phyloP scores from a whole-genome alignment of 371 early-diverging fungal species.

The Mortierella sp. region DNA sequence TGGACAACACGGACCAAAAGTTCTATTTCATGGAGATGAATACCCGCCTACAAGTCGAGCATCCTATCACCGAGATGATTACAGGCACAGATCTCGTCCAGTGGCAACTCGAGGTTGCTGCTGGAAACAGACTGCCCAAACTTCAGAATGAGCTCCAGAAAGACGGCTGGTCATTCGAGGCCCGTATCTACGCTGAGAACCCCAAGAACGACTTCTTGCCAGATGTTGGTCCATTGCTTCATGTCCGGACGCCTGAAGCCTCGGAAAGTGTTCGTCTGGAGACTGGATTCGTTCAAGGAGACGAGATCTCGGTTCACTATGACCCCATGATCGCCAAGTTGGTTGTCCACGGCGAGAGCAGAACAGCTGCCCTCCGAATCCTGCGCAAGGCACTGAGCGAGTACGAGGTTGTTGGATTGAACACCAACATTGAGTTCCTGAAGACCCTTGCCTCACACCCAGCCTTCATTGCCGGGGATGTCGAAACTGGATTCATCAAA shows the following conservation, averaged over 20 bases:
- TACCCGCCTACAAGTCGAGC: conserved; percentile 99
- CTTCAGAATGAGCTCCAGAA: conserved; percentile 82
- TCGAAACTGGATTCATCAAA: conserved; percentile 95
- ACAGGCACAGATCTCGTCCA: conserved; percentile 98
- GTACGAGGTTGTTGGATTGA: conserved; percentile 89
- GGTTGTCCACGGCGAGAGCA: conserved; percentile 87
- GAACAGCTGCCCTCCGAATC: conserved; percentile 85
- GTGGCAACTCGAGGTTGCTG: conserved; percentile 97
- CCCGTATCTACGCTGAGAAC: conserved; percentile 99
- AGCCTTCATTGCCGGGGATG: conserved; percentile 87
- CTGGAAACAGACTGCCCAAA: conserved; percentile 81
- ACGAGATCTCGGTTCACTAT: conserved; percentile 92
- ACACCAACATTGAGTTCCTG: conserved; percentile 94
- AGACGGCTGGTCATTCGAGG: conserved; percentile 96
- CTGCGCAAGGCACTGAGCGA: conserved; percentile 84
- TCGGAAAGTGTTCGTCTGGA: conserved; percentile 83
- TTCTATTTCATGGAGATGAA: conserved; percentile 99
- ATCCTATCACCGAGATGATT: conserved; percentile 99
- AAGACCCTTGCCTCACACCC: conserved; percentile 82
- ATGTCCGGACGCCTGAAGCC: conserved; percentile 74
- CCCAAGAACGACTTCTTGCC: conserved; percentile 99
- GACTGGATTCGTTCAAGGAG: conserved; percentile 93
- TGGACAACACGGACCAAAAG: conserved; percentile 83
- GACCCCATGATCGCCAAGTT: conserved; percentile 99
- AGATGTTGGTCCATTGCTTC: conserved; percentile 90